Evolutionary conservation across 371 early-diverging fungal genomes (phyloP).

Genomic region (Mortierella sp.): DNA sequence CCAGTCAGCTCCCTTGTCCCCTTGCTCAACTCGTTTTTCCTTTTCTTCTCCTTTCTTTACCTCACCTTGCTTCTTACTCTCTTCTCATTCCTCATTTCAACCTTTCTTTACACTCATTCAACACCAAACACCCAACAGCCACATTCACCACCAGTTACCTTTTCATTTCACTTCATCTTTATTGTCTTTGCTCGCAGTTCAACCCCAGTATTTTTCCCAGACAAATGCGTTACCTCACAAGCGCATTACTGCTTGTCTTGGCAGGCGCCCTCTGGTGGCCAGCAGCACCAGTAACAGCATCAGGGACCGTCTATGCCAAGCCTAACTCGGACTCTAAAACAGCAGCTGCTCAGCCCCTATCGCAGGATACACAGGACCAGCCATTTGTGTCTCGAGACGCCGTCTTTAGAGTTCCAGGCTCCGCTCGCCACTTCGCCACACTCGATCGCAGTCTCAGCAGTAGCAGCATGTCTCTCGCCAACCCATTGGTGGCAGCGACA

Average conservation of each 20-base stretch:
- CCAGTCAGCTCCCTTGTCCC: neutral
- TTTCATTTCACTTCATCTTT: neutral
- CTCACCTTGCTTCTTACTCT: neutral
- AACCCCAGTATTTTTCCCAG: neutral
- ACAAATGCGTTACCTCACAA: conserved; percentile 1
- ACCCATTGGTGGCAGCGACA: conserved; percentile 25
- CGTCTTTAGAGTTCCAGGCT: conserved; percentile 3
- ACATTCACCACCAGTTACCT: neutral
- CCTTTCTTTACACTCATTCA: neutral
- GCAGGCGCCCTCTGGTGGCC: neutral
- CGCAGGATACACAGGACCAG: neutral
- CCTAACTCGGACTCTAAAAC: neutral
- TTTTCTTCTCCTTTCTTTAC: neutral
- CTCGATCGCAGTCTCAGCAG: neutral
- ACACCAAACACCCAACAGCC: neutral
- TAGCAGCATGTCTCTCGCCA: conserved; percentile 29
- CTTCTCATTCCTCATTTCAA: neutral
- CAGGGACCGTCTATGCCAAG: neutral
- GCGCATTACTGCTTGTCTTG: neutral
- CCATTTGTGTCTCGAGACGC: neutral
- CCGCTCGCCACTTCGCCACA: neutral
- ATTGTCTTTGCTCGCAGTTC: neutral
- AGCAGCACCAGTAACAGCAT: neutral
- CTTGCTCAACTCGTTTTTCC: neutral
- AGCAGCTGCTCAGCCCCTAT: too few relatives aligned